Conservation (phyloP, 768 basidiomycete species). For the Mycena floridula region DNA sequence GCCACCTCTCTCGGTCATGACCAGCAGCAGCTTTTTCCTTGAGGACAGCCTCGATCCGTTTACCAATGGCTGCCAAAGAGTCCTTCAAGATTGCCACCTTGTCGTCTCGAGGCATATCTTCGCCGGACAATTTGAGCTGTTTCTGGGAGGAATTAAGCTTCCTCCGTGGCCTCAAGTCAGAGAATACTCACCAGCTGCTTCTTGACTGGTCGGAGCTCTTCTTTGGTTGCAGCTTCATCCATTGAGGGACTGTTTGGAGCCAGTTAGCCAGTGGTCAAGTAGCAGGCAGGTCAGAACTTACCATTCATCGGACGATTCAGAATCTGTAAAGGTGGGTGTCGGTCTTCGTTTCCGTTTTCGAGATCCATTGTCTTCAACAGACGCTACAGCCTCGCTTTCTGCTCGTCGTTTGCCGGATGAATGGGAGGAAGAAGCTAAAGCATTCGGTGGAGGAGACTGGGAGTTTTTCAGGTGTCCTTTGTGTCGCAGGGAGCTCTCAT, state of each 20-base stretch:
- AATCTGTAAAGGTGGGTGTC: slow-evolving; percentile 96
- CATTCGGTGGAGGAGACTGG: slow-evolving; percentile 69
- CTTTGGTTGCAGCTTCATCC: slow-evolving; percentile 91
- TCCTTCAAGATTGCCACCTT: slow-evolving; percentile 96
- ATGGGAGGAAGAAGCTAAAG: slow-evolving; percentile 63
- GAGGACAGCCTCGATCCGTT: slow-evolving; percentile 82
- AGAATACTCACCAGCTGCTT: slow-evolving; percentile 73
- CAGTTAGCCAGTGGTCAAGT: not conserved
- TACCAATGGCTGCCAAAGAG: slow-evolving; percentile 89
- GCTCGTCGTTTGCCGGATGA: slow-evolving; percentile 66
- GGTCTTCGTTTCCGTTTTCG: slow-evolving; percentile 86
- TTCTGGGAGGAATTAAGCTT: slow-evolving; percentile 50
- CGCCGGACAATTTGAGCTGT: slow-evolving; percentile 90
- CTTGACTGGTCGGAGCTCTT: slow-evolving; percentile 94
- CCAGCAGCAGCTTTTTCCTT: slow-evolving; percentile 70
- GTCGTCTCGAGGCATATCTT: slow-evolving; percentile 90
- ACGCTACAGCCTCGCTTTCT: slow-evolving; percentile 80
- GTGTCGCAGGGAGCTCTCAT: slow-evolving; percentile 72
- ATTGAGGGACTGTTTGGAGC: slow-evolving; percentile 69
- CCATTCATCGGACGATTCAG: slow-evolving; percentile 90
- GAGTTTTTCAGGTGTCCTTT: slow-evolving; percentile 68
- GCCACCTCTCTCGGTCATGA: slow-evolving; percentile 82
- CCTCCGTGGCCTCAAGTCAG: too few relatives aligned
- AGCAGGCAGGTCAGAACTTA: slow-evolving; percentile 31
- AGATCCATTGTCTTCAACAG: slow-evolving; percentile 63